These are phyloP conservation scores for Xylaria castorea DNA, from an alignment of 495 filamentous ascomycete genomes.

Conservation along the genomic window DNA sequence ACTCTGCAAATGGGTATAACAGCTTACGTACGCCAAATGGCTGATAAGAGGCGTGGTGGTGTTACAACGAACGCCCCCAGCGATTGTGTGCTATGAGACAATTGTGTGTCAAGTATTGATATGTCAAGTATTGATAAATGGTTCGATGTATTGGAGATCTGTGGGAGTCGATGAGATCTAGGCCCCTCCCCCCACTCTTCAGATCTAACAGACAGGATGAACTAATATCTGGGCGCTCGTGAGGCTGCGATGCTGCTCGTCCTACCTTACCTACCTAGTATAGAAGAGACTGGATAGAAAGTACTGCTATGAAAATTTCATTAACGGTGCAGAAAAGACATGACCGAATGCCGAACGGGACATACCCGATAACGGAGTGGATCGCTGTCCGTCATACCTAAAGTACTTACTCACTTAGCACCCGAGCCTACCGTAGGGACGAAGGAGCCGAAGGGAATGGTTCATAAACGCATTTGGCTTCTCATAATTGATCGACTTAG, in stretches of 20 bases:
- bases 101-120: constrained; percentile 3
- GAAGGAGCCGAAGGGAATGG: constrained; percentile 4
- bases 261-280: background rate
- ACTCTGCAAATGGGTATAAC: background rate
- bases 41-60: constrained; percentile 3
- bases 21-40: constrained; percentile 20
- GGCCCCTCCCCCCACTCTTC: background rate
- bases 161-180: constrained; percentile 7
- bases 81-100: constrained; percentile 12
- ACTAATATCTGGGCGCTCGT: background rate
- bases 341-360: background rate
- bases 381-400: background rate
- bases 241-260: constrained; percentile 2
- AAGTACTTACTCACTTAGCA: background rate
- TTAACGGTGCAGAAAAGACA: background rate
- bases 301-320: background rate
- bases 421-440: background rate
- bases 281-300: background rate
- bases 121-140: constrained; percentile 4
- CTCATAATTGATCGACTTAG: background rate
- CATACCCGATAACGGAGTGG: constrained; percentile 3
- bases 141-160: constrained; percentile 1
- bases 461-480: background rate
- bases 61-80: background rate
- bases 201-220: background rate